Base-by-base conservation (phyloP, 1,284 basidiomycete species). In the Tausonia pullulans region DNA sequence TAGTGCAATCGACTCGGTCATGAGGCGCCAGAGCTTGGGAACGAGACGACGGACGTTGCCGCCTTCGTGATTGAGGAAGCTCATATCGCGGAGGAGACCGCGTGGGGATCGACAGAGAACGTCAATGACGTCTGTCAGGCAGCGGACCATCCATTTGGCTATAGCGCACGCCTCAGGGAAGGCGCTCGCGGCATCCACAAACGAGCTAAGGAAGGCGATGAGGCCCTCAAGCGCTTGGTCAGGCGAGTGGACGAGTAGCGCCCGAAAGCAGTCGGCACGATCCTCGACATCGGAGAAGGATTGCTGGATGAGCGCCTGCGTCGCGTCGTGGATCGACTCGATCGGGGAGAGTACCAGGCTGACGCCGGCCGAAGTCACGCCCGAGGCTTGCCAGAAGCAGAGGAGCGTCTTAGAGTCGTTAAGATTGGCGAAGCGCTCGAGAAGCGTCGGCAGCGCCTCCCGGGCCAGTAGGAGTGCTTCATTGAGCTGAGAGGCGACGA, bases 51-150 rank as follows among this genome's bases (percentile, higher is more conserved):
- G 74, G 71, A 74, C 76, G 27, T 27, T 27, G 27, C 27, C 27
- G 65, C 69, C 71, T 68, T 70, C 46, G 64, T 62, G 46, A 7
- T 69, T 64, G 58, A 79, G 67, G 74, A 88, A 93, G 5, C 71
- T 69, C 2, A 76, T 66, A 58, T 83, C 81, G 62, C 83, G 82
- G 14, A 93, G 76, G 8, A 91, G 78, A 9, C 87, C 88, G 67
- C 84, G 83, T 0, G 83, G 82, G 16, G 79, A 81, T 13, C 85
- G 82, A 72, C 90, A 94, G 2, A 97, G 80, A 1, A 85, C 86
- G 59, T 95, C 91, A 67, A 96, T 83, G 64, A 95, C 82, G 72
- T 97, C 94, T 4, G 90, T 90, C 70, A 96, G 82, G 74, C 92
- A 95, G 13, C 86, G 84, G 9, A 95, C 94, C 40, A 96, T 82